Conservation (phyloP, 129 eudicot species). For the Gnaphalium uliginosum region DNA sequence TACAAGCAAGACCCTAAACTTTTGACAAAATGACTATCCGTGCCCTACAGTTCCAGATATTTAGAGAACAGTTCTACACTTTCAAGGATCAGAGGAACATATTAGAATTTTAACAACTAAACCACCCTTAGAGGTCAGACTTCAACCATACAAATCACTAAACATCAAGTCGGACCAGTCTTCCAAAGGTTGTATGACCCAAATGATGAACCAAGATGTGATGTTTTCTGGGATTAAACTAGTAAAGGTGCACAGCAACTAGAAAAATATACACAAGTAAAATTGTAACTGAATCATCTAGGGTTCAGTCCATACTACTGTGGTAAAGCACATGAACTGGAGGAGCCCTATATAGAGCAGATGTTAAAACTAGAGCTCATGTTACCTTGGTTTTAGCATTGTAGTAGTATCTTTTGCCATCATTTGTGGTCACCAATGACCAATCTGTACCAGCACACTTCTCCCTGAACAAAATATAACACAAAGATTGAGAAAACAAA, state of each 20-base stretch:
- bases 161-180: background rate
- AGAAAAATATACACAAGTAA: background rate
- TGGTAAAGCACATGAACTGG: background rate
- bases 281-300: background rate
- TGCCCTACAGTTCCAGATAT: background rate
- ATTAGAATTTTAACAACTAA: background rate
- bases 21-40: too few relatives aligned
- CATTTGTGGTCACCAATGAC: slow-evolving; percentile 89
- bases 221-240: background rate
- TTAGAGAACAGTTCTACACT: background rate
- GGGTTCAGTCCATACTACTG: background rate
- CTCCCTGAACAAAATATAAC: slow-evolving; percentile 61
- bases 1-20: background rate
- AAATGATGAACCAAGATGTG: background rate
- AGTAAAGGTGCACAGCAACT: background rate
- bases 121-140: background rate
- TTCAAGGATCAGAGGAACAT: background rate
- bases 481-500: slow-evolving; percentile 13
- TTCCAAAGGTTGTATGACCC: background rate
- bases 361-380: background rate
- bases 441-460: slow-evolving; percentile 90
- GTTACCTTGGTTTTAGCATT: slow-evolving; percentile 73
- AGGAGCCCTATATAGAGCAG: background rate
- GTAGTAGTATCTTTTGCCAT: slow-evolving; percentile 88
- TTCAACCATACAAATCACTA: background rate